Percentiles rank a stretch among this genome's conserved stretches.
These are phyloP conservation scores for Ramaria rubella DNA, from an alignment of 768 basidiomycete genomes.

Conservation along the genomic window DNA sequence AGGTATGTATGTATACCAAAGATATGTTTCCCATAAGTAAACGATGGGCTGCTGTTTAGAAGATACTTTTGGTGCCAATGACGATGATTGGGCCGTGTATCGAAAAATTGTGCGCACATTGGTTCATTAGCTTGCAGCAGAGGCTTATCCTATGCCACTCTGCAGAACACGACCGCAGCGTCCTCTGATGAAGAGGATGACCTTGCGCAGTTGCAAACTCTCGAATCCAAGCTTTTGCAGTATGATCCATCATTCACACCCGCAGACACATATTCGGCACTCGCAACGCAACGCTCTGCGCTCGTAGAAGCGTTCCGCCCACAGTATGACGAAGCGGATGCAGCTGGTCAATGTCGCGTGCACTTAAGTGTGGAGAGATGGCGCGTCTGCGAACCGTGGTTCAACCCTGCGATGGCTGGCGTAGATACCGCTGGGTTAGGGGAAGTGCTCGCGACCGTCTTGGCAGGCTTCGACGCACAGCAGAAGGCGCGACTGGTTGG, in stretches of 20 bases:
- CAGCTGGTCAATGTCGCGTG: slow-evolving; percentile 65
- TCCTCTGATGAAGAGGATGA: slow-evolving; percentile 93
- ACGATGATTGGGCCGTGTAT: slow-evolving; percentile 97
- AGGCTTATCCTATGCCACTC: background rate
- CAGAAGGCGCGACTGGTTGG: slow-evolving; percentile 71
- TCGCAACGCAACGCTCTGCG: slow-evolving; percentile 71
- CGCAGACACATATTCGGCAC: slow-evolving; percentile 75
- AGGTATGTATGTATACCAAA: slow-evolving; percentile 38
- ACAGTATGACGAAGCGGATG: slow-evolving; percentile 67
- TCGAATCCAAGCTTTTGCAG: slow-evolving; percentile 77
- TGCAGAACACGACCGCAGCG: slow-evolving; percentile 56
- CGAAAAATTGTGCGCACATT: slow-evolving; percentile 75
- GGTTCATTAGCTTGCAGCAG: background rate
- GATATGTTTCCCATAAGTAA: background rate
- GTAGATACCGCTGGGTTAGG: slow-evolving; percentile 90
- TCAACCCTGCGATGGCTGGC: slow-evolving; percentile 90
- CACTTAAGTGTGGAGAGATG: slow-evolving; percentile 88
- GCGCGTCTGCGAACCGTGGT: slow-evolving; percentile 88
- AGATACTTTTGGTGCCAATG: slow-evolving; percentile 89
- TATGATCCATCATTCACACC: slow-evolving; percentile 81
- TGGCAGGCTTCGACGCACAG: slow-evolving; percentile 59
- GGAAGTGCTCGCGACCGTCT: slow-evolving; percentile 83
- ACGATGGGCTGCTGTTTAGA: slow-evolving; percentile 40
- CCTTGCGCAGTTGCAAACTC: slow-evolving; percentile 53
- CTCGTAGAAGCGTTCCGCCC: slow-evolving; percentile 83